These are phyloP conservation scores for Marchantia polymorpha DNA, from an alignment of 225 moss, liverwort and hornwort species.

Conservation along the genomic window DNA sequence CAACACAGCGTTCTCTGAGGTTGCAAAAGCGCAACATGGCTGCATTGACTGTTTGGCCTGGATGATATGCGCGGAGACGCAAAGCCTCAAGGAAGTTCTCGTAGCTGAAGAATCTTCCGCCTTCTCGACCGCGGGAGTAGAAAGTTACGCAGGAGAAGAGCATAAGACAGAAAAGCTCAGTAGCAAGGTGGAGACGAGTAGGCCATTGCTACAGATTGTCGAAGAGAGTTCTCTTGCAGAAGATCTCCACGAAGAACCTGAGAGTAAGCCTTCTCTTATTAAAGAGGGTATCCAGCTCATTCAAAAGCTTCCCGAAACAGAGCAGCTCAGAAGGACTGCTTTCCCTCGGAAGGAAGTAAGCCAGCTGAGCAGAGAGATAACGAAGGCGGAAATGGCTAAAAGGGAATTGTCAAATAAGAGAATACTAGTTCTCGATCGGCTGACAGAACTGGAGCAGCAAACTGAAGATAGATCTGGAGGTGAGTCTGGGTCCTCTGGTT, in stretches of 20 bases:
- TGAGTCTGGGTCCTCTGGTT: neutral
- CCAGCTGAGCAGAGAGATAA: neutral
- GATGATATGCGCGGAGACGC: constrained; percentile 72
- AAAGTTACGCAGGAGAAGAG: constrained; percentile 3
- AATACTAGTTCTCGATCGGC: constrained; percentile 23
- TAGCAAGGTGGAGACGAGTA: neutral
- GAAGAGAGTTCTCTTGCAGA: neutral
- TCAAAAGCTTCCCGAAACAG: constrained; percentile 75
- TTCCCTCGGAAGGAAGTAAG: constrained; percentile 6
- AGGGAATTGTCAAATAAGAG: neutral
- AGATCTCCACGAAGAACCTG: constrained; percentile 30
- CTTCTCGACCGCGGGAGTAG: neutral
- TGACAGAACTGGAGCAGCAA: constrained; percentile 14
- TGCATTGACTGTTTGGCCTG: constrained; percentile 95
- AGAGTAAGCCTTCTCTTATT: constrained; percentile 5
- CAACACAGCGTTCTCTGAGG: constrained; percentile 55
- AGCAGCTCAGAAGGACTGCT: constrained; percentile 43
- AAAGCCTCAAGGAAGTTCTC: constrained; percentile 1
- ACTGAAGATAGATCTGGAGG: constrained; percentile 1
- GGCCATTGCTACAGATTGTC: constrained; percentile 10
- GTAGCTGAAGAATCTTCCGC: neutral
- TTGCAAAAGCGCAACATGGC: constrained; percentile 90
- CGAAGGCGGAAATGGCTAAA: neutral
- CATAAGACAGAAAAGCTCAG: neutral
- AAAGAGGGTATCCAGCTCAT: constrained; percentile 49